Percentiles rank a stretch among this genome's conserved stretches.
Conservation (phyloP, 2,329 filamentous ascomycete species). For the Pseudocercospora ulei region DNA sequence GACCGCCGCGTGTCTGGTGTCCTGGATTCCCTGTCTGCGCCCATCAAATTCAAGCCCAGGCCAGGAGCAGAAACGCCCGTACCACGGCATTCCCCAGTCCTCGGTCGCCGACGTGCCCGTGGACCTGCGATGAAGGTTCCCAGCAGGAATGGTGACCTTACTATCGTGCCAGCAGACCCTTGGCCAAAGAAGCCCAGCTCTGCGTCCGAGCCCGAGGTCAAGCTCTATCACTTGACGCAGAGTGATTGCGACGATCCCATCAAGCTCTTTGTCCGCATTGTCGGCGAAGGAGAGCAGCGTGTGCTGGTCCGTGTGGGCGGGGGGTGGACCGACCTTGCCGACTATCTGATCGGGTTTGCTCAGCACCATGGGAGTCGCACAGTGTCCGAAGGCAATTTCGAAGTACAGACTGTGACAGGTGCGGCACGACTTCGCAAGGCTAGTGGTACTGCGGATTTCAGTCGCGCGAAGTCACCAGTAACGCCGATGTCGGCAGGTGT, state of each 20-base stretch:
- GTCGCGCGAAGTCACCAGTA: conserved; percentile 14
- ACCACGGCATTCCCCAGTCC: conserved; percentile 19
- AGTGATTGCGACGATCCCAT: conserved; percentile 77
- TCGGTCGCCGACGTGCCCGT: conserved; percentile 21
- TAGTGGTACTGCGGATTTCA: conserved; percentile 27
- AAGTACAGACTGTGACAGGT: conserved; percentile 43
- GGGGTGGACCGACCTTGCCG: conserved; percentile 93
- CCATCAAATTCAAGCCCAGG: conserved; percentile 61
- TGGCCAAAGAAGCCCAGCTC: conserved; percentile 26
- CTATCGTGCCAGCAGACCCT: conserved; percentile 34
- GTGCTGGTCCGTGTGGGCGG: conserved; percentile 98
- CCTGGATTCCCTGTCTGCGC: conserved; percentile 42
- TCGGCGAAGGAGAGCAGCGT: conserved; percentile 74
- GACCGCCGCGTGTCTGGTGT: conserved; percentile 44
- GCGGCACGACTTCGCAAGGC: conserved; percentile 25
- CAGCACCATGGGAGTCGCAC: conserved; percentile 75
- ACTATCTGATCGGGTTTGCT: conserved; percentile 89
- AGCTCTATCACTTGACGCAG: conserved; percentile 82
- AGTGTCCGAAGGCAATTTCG: conserved; percentile 46
- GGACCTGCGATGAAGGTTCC: conserved; percentile 9
- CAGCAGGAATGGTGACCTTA: conserved; percentile 21
- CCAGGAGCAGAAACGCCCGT: conserved; percentile 37
- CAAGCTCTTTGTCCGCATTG: conserved; percentile 85
- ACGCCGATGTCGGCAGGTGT: conserved; percentile 8
- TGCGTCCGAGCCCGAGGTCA: conserved; percentile 53